These are phyloP conservation scores for Cryphonectria parasitica DNA, from an alignment of 2,329 filamentous ascomycete genomes.

Conservation along the genomic window DNA sequence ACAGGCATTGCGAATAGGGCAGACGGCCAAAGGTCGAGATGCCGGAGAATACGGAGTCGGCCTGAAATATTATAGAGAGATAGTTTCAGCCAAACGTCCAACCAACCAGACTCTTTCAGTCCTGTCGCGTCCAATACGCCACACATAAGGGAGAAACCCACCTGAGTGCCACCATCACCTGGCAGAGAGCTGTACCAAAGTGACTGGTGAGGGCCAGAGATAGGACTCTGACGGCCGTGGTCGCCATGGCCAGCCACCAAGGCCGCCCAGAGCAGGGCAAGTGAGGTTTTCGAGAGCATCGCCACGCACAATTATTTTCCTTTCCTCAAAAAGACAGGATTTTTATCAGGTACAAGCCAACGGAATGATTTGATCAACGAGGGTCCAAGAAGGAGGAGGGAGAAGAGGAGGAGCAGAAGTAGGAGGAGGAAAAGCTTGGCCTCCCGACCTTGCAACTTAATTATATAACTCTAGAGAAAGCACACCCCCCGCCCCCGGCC, in stretches of 20 bases:
- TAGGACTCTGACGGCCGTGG: constrained; percentile 62
- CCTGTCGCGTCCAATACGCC: neutral
- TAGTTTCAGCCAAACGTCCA: constrained; percentile 8
- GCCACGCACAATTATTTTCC: constrained; percentile 10
- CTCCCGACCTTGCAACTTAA: neutral
- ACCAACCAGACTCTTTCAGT: too few relatives aligned
- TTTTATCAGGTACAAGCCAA: neutral
- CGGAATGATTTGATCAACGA: neutral
- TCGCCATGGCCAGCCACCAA: constrained; percentile 62
- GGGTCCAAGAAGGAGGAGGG: neutral
- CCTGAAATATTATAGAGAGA: constrained; percentile 49
- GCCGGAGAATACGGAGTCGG: constrained; percentile 85
- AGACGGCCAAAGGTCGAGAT: constrained; percentile 85
- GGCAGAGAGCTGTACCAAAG: constrained; percentile 85
- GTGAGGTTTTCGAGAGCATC: constrained; percentile 38
- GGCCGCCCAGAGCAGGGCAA: constrained; percentile 50
- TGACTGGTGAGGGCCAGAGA: constrained; percentile 71
- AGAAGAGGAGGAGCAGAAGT: neutral
- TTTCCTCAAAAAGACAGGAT: neutral
- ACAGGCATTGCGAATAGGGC: constrained; percentile 76
- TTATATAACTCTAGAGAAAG: neutral
- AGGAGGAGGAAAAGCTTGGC: constrained; percentile 7
- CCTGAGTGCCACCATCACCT: constrained; percentile 83
- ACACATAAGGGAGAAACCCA: constrained; percentile 41
- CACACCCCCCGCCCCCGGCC: too few relatives aligned